Evolutionary conservation across 805 yeast species (phyloP).

Genomic region (Saccharomycopsis olivae): DNA sequence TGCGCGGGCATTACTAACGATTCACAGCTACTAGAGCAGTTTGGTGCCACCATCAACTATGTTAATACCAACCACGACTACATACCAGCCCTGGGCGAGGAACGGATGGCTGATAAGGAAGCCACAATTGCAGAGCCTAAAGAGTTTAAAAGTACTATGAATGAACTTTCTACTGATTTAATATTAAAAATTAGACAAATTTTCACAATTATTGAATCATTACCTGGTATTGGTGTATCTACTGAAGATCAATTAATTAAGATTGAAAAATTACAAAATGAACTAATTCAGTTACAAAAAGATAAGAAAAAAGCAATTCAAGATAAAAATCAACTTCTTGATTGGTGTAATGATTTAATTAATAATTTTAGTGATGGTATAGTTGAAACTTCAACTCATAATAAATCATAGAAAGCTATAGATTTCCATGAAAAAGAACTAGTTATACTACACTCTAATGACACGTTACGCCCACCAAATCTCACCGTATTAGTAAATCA

Average conservation of each 20-base stretch:
- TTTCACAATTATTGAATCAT: constrained; percentile 69
- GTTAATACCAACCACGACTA: constrained; percentile 69
- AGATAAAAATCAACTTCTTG: constrained; percentile 53
- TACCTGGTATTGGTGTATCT: constrained; percentile 89
- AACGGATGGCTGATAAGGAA: constrained; percentile 52
- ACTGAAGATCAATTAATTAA: constrained; percentile 59
- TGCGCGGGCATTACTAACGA: background rate
- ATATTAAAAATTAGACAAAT: constrained; percentile 82
- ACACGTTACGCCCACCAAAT: too few relatives aligned
- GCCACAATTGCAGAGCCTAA: constrained; percentile 45
- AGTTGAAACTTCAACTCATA: background rate
- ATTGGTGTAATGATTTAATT: constrained; percentile 58
- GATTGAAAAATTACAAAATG: constrained; percentile 51
- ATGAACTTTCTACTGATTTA: constrained; percentile 76
- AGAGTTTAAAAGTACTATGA: constrained; percentile 37
- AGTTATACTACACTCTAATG: too few relatives aligned
- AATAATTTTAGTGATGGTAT: constrained; percentile 43
- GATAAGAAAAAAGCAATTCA: constrained; percentile 45
- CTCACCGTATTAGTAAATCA: too few relatives aligned
- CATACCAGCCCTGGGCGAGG: constrained; percentile 38
- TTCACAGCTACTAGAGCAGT: constrained; percentile 55
- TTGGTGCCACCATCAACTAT: constrained; percentile 67
- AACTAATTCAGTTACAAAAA: constrained; percentile 49
- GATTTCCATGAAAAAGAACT: too few relatives aligned
- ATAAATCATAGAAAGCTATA: too few relatives aligned